Base-by-base conservation (phyloP, 1,284 basidiomycete species). In the Mycena sp. region DNA sequence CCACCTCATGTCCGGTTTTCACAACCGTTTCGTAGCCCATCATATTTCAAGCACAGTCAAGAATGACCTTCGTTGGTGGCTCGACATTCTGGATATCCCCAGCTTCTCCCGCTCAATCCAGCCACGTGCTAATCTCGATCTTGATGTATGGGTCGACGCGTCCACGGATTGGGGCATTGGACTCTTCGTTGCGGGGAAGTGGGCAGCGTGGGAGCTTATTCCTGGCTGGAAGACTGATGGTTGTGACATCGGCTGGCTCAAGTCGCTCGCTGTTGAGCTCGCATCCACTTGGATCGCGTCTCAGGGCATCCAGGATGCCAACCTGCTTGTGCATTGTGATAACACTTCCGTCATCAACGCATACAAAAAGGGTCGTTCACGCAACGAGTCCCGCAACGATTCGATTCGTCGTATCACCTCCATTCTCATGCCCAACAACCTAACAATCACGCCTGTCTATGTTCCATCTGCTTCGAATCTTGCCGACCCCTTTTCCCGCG, bases 291-390 rank as follows among this genome's bases (percentile, higher is more conserved):
- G 54, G 54, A 45, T 74, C 0, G 58, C 53, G 26, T 54, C 67
- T 14, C 29, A 76, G 10, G 69, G 69, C n/a, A 7, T 69, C 12
- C 40, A 25, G 0, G 49, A 75, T 50, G 17, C 21, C 4, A 48
- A 67, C 14, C 11, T 81, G 6, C 45, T 74, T 0, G 63, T 82
- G 9, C 67, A 74, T 17, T 74, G 75, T 2, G 78, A 83, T 64
- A 82, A 83, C 65, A 63, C 73, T 41, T 79, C 79, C 5, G 75
- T 79, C 4, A 75, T n/a, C n/a, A n/a, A n/a, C n/a, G n/a, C n/a
- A n/a, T n/a, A n/a, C n/a, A n/a, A n/a, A n/a, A n/a, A n/a, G 32
- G 76, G 77, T 2, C 61, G 74, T 2, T 74, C 73, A 29, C 32
- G 69, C 0, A 81, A 80, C 52, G 48, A 45, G 9, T 65, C 73